These are phyloP conservation scores for Suillus paluster DNA, from an alignment of 768 basidiomycete species.

Conservation along the genomic window DNA sequence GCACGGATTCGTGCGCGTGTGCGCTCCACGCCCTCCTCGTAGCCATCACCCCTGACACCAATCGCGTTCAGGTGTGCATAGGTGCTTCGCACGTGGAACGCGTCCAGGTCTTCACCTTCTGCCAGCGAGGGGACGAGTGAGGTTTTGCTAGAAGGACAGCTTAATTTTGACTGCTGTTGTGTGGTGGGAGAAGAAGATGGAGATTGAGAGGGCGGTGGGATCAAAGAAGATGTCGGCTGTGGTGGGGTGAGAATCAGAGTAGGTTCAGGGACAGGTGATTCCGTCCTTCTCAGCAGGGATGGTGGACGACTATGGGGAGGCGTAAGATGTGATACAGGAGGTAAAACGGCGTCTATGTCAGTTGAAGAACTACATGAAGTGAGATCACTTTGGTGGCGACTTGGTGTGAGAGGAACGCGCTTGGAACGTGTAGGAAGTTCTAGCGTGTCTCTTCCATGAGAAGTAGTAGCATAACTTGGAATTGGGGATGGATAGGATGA, in stretches of 20 bases:
- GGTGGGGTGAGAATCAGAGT: conserved; percentile 21
- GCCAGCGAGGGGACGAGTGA: conserved; percentile 76
- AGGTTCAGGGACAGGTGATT: conserved; percentile 29
- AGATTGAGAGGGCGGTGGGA: conserved; percentile 42
- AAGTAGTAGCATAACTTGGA: conserved; percentile 22
- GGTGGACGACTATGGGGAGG: conserved; percentile 35
- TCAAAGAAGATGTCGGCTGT: conserved; percentile 22
- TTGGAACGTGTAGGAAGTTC: conserved; percentile 30
- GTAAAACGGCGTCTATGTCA: conserved; percentile 21
- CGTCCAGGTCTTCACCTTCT: conserved; percentile 81
- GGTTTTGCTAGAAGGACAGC: conserved; percentile 50
- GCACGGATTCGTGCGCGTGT: conserved; percentile 74
- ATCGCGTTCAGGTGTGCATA: conserved; percentile 88
- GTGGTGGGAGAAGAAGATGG: conserved; percentile 32
- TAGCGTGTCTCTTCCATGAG: conserved; percentile 19
- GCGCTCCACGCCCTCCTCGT: conserved; percentile 91
- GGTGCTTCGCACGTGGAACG: conserved; percentile 82
- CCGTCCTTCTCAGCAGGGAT: conserved; percentile 25
- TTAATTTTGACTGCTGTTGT: conserved; percentile 32
- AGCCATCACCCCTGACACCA: conserved; percentile 96
- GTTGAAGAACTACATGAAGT: conserved; percentile 33
- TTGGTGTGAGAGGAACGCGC: conserved; percentile 25
- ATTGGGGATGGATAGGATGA: conserved; percentile 20
- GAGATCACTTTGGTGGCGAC: conserved; percentile 25
- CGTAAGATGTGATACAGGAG: conserved; percentile 21